A percentile compares a stretch with the other conserved stretches of the same genome.
Conservation (phyloP, 176 grass and related monocot genomes). For the Triticum turgidum region DNA sequence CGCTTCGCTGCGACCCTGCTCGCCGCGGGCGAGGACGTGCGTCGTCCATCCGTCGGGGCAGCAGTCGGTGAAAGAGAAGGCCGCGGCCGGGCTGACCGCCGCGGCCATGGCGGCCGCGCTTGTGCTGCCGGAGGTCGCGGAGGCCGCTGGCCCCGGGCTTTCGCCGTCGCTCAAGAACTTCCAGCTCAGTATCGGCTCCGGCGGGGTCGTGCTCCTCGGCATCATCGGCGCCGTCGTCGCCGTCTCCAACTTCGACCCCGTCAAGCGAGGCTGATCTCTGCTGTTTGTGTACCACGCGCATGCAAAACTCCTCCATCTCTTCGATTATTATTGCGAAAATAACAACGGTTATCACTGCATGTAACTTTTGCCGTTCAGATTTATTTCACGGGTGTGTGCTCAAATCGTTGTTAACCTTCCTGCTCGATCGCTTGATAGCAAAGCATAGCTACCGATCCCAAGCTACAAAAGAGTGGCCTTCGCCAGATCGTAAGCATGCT, state of each 20-base stretch:
- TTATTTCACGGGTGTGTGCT: background rate
- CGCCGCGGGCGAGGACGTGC: background rate
- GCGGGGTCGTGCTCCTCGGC: slow-evolving; percentile 42
- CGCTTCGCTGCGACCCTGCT: background rate
- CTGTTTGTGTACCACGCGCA: background rate
- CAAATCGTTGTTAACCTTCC: no score
- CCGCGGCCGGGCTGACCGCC: background rate
- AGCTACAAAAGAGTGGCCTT: no score
- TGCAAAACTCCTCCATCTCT: background rate
- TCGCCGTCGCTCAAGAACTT: slow-evolving; percentile 65
- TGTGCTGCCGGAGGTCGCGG: slow-evolving; percentile 41
- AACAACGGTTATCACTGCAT: no score
- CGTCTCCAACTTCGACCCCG: slow-evolving; percentile 51
- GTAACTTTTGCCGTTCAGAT: background rate
- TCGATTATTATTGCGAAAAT: background rate
- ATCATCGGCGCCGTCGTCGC: slow-evolving; percentile 48
- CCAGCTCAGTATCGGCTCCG: slow-evolving; percentile 47
- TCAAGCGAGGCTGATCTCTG: slow-evolving; percentile 35
- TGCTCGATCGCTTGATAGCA: no score
- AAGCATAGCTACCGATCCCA: no score
- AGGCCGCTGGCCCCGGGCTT: slow-evolving; percentile 29
- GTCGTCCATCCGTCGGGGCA: background rate
- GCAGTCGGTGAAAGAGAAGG: slow-evolving; percentile 18
- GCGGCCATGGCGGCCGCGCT: slow-evolving; percentile 25
- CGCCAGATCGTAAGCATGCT: no score